Base-by-base conservation (phyloP, 2,329 filamentous ascomycete genomes). In the Apiospora aurea region DNA sequence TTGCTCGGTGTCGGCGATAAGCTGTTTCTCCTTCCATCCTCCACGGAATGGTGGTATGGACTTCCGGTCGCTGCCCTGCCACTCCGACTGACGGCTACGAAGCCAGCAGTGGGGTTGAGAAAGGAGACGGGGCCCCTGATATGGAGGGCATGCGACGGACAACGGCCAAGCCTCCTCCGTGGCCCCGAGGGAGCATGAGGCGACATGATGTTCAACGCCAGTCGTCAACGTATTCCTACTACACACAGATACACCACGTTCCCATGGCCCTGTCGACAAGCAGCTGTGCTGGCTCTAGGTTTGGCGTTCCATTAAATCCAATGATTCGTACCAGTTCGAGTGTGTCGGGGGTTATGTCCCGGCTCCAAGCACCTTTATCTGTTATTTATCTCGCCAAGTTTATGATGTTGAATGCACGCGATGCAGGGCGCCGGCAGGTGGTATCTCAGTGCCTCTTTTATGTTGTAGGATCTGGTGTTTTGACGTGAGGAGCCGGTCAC, bases 31-130 rank as follows among this genome's bases (percentile, higher is more conserved):
- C 38, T 41, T 41, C 46, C 24, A n/a, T 34, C 6, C 44, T n/a
- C 38, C 2, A 43, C 7, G 21, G 26, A 18, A 10, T 7, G 21
- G 24, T 14, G 49, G 51, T 6, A 14, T 21, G 26, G 16, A 61
- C 6, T 26, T 16, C 26, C n/a, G 64, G n/a, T 7, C 21, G n/a
- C 34, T 16, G 44, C 47, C 24, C 16, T 44, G 67, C 14, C 34
- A 4, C 49, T 29, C 18, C 46, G 16, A 8, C n/a, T 29, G 46
- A 69, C 64, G 24, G 64, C 43, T n/a, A 72, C 69, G 26, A 64
- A 69, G 3, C 57, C 72, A 10, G 57, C 43, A 8, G 69, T 73
- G 6, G 72, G 72, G 47, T 71, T 73, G 51, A 73, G 72, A 51
- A 71, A 73, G 3, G 49, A 38, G 34, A 73, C 43, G 1, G 72